phyloP scores from a whole-genome alignment of 2,329 filamentous ascomycete species.

The Aspergillus hortae region DNA sequence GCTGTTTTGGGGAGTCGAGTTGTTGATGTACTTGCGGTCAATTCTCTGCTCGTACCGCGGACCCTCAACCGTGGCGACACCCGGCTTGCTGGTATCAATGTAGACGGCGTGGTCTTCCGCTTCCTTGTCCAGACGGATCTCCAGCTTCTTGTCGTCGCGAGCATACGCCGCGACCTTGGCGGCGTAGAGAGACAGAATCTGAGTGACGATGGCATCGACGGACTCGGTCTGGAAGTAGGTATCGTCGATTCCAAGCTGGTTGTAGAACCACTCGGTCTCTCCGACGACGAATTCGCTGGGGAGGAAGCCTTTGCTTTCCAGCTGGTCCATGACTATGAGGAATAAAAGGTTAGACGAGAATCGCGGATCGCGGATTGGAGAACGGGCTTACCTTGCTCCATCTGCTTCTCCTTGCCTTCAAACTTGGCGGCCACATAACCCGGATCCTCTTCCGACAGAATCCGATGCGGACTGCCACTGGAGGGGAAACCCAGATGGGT shows the following conservation, averaged over 20 bases:
- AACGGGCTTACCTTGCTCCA: slow-evolving; percentile 66
- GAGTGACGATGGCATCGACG: slow-evolving; percentile 81
- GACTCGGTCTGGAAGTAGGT: slow-evolving; percentile 94
- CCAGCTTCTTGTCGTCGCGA: slow-evolving; percentile 86
- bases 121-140: slow-evolving; percentile 95
- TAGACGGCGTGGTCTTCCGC: slow-evolving; percentile 93
- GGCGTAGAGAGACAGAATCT: slow-evolving; percentile 94
- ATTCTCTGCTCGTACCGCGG: slow-evolving; percentile 93
- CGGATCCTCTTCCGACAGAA: slow-evolving; percentile 82
- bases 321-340: slow-evolving; percentile 68
- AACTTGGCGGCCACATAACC: slow-evolving; percentile 95
- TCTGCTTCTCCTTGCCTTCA: slow-evolving; percentile 86
- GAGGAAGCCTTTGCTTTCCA: slow-evolving; percentile 79
- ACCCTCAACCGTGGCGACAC: slow-evolving; percentile 69
- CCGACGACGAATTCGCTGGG: slow-evolving; percentile 76
- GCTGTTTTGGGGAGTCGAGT: slow-evolving; percentile 64
- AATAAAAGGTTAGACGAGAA: background rate
- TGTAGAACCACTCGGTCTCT: slow-evolving; percentile 96
- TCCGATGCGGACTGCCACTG: slow-evolving; percentile 57
- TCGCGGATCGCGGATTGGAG: background rate
- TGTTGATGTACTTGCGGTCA: slow-evolving; percentile 91
- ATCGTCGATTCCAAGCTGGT: slow-evolving; percentile 94
- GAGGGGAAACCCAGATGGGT: slow-evolving; percentile 73
- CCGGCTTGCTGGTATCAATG: slow-evolving; percentile 94
- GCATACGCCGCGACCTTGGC: slow-evolving; percentile 94